Percentiles rank a stretch among this genome's conserved stretches.
Evolutionary conservation across 139 green algal genomes (phyloP).

Genomic region (Coccomyxa sp.): DNA sequence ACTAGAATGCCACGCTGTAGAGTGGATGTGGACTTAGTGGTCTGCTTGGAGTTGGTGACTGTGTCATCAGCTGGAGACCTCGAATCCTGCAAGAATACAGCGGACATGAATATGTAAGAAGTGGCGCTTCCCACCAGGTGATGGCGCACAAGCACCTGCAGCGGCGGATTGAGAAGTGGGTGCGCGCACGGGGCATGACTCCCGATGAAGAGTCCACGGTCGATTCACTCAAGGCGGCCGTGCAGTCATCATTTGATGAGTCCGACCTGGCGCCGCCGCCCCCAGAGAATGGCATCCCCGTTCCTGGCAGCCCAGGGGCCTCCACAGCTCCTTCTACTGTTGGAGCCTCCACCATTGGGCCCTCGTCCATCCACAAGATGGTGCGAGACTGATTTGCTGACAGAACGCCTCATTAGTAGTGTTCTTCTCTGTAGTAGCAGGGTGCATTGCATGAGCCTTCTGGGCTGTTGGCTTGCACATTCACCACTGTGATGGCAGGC

Average conservation of each 20-base stretch:
- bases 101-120: neutral
- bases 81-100: neutral
- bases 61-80: neutral
- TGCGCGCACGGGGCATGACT: neutral
- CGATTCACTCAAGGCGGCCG: neutral
- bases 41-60: neutral
- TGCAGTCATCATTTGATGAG: neutral
- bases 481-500: no score
- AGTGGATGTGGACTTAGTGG: neutral
- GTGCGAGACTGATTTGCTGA: no score
- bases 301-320: neutral
- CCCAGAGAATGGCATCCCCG: neutral
- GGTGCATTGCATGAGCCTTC: no score
- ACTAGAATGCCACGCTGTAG: neutral
- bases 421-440: no score
- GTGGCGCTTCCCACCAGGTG: neutral
- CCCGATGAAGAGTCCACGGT: neutral
- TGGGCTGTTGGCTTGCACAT: no score
- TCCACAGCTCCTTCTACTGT: neutral
- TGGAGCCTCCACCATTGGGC: neutral
- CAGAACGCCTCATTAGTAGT: no score
- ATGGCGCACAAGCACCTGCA: neutral
- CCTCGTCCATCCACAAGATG: no score
- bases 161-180: neutral
- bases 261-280: neutral